Evolutionary conservation across 2,329 filamentous ascomycete species (phyloP).

Genomic region (Claviceps maximensis): DNA sequence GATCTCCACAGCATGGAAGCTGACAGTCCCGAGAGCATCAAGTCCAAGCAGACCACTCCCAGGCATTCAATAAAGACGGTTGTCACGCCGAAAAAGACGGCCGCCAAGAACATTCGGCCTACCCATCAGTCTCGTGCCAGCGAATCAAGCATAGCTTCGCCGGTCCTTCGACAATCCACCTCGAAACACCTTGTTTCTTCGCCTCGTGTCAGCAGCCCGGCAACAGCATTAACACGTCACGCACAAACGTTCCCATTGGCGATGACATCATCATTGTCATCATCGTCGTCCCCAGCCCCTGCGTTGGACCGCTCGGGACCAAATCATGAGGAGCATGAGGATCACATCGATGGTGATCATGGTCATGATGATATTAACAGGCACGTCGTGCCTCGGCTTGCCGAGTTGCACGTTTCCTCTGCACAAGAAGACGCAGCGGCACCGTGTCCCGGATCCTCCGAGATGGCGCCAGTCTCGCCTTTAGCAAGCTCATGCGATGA

Average conservation of each 20-base stretch:
- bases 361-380: constrained; percentile 28
- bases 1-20: constrained; percentile 26
- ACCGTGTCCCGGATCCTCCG: constrained; percentile 2
- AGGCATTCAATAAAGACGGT: constrained; percentile 28
- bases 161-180: constrained; percentile 19
- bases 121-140: constrained; percentile 36
- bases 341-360: background rate
- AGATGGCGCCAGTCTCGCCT: constrained; percentile 5
- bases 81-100: constrained; percentile 39
- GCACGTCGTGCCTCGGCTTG: constrained; percentile 37
- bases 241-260: constrained; percentile 12
- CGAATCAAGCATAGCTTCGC: constrained; percentile 36
- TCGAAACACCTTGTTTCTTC: constrained; percentile 25
- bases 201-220: constrained; percentile 26
- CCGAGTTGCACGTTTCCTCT: constrained; percentile 23
- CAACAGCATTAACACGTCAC: constrained; percentile 20
- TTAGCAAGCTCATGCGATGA: constrained; percentile 1
- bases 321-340: constrained; percentile 30
- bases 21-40: constrained; percentile 33
- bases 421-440: constrained; percentile 10
- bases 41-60: constrained; percentile 33
- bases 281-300: constrained; percentile 7
- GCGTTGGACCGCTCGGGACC: constrained; percentile 30
- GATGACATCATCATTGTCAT: background rate
- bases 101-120: constrained; percentile 27